Base-by-base conservation (phyloP, 2,329 filamentous ascomycete species). In the Parascedosporium putredinis region DNA sequence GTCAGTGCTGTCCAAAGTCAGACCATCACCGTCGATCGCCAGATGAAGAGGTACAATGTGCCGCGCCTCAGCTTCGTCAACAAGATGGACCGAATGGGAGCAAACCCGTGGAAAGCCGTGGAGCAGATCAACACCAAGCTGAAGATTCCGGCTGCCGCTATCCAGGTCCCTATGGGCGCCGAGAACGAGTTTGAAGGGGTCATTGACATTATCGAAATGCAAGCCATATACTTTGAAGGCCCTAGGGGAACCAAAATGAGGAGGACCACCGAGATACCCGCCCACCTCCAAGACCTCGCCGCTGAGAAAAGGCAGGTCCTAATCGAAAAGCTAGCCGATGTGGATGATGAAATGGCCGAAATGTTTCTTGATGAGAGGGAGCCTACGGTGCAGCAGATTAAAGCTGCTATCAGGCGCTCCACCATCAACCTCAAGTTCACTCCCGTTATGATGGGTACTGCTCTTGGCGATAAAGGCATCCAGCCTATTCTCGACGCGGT, bases 61-160 rank as follows among this genome's bases (percentile, higher is more conserved):
- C 93, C 93, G 53, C 80, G 93, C 59, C 83, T 98, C 65, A 95
- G 87, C 50, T 98, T 98, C 62, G 82, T 98, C 65, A 98, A 98
- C 75, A 98, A 98, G 77, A 97, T 98, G 91, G 93, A 98, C 64
- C 85, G 93, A 56, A 96, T 96, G 86, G 93, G 93, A 53, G 88
- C 93, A 56, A 97, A 98, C 64, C 93, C 93, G 7, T 98, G 90
- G 81, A 96, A 95, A 70, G 90, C 89, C 7, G 83, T 98, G 51
- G 91, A 98, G 36, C 90, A 96, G 70, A 97, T 98, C 75, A 96
- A 95, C 72, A 79, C 83, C 60, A 98, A 98, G 71, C 79, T 98
- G 55, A 90, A 90, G 70, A 84, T 97, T 49, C 83, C 87, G 27
- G 93, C 93, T 29, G 93, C 93, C 10, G 93, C 93, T 16, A 78